Percentiles rank a stretch among this genome's conserved stretches.
Conservation (phyloP, 768 basidiomycete genomes). For the Boletus tylopilopsis region DNA sequence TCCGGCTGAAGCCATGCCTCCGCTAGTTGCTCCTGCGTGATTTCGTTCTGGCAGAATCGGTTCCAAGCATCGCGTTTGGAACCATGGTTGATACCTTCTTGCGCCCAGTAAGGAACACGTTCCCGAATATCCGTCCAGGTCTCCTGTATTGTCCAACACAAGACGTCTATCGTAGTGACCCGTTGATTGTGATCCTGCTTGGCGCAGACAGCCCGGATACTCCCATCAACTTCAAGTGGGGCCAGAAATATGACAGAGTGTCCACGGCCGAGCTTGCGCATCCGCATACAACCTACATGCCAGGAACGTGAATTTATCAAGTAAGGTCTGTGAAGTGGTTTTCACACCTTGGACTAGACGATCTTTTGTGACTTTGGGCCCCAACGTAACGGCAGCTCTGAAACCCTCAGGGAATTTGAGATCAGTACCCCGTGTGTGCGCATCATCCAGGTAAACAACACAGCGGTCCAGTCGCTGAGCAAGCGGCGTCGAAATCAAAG, state of each 20-base stretch:
- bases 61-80: background rate
- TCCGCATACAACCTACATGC: too few species aligned
- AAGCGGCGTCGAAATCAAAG: slow-evolving; percentile 38
- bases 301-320: too few species aligned
- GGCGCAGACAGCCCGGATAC: slow-evolving; percentile 23
- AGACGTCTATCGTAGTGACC: background rate
- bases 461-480: slow-evolving; percentile 38
- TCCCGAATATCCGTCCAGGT: slow-evolving; percentile 3
- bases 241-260: slow-evolving; percentile 46
- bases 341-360: slow-evolving; percentile 27
- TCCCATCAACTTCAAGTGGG: slow-evolving; percentile 35
- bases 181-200: background rate
- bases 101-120: background rate
- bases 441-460: slow-evolving; percentile 49
- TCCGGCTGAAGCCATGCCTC: too few species aligned
- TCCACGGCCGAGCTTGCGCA: slow-evolving; percentile 35
- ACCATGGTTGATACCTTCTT: background rate
- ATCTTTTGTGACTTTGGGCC: slow-evolving; percentile 37
- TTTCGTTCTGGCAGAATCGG: background rate
- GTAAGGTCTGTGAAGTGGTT: too few species aligned
- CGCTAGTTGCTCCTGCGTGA: background rate
- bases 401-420: slow-evolving; percentile 40
- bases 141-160: slow-evolving; percentile 23
- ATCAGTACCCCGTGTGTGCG: slow-evolving; percentile 45
- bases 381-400: slow-evolving; percentile 29